Base-by-base conservation (phyloP, 2,329 filamentous ascomycete species). In the Aureobasidium musti region DNA sequence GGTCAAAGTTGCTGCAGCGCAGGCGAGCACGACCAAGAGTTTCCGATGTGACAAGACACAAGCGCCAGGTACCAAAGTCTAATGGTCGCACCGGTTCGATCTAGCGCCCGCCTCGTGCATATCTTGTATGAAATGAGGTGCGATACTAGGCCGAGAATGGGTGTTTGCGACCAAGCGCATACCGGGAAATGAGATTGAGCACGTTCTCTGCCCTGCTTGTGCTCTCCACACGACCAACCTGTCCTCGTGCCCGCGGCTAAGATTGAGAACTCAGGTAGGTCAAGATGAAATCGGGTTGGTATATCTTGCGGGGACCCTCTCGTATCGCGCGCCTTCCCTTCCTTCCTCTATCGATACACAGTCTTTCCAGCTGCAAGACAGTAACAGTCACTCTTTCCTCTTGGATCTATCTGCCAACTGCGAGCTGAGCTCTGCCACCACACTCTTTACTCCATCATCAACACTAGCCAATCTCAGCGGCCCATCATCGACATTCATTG, bases 111-210 rank as follows among this genome's bases (percentile, higher is more conserved):
- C 26, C 35, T 53, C 50, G 4, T 33, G 49, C 37, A 47, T 56
- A 35, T 39, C 17, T 35, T 37, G 49, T 30, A n/a, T 39, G 61
- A 65, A 56, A 65, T 56, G 61, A 65, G 37, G 26, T 52, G 60
- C 13, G 59, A 50, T 39, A 56, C 61, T 47, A 65, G 39, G 17
- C 61, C 28, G 37, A 37, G 33, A 47, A 37, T 26, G 49, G 61
- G 37, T 65, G 61, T 65, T 56, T 65, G 61, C 61, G 61, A 65
- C 23, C 61, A 56, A 63, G 59, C 45, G 47, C 47, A 64, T 41
- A 64, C 61, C 61, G 49, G 61, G 61, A 65, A 65, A 65, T 65
- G 61, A 65, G 61, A 54, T 63, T 64, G 35, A 52, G 60, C 59
- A 50, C 45, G 59, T 49, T 63, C 59, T 37, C 37, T 61, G 21